Percentiles rank a stretch among this genome's conserved stretches.
These are phyloP conservation scores for Salicornia ramosissima DNA, from an alignment of 148 eudicot species.

Conservation along the genomic window DNA sequence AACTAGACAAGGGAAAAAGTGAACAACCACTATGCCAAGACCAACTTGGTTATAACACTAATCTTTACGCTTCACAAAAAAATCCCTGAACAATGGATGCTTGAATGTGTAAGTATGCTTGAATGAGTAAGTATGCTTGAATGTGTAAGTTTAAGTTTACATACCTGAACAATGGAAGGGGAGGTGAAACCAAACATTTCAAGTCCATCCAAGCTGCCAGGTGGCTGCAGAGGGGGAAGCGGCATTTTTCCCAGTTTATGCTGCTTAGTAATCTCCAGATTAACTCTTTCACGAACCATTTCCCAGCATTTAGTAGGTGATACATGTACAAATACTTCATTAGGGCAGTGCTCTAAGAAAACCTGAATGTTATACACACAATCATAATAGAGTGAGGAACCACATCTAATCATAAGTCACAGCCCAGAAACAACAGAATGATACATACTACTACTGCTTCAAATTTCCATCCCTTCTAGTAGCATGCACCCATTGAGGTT, in stretches of 20 bases:
- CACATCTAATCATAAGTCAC: not conserved
- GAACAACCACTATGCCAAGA: too few species aligned
- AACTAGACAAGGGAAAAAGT: too few species aligned
- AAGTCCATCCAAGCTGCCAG: conserved; percentile 86
- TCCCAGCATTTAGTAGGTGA: conserved; percentile 91
- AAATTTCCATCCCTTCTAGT: too few species aligned
- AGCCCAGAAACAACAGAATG: not conserved
- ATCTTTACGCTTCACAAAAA: too few species aligned
- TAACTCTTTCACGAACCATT: conserved; percentile 80
- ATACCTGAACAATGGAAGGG: conserved; percentile 81
- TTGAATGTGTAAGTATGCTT: too few species aligned
- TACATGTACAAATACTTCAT: conserved; percentile 62
- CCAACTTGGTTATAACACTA: too few species aligned
- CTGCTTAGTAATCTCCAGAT: conserved; percentile 79
- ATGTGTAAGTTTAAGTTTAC: not conserved
- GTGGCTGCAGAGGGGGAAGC: conserved; percentile 93
- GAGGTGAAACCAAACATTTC: conserved; percentile 97
- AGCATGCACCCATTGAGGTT: not conserved
- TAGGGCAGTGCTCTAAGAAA: conserved; percentile 56
- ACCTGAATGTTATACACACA: conserved; percentile 43
- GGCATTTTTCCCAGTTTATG: conserved; percentile 63
- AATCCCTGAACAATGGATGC: too few species aligned
- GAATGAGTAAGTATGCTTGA: too few species aligned
- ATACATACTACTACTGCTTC: not conserved
- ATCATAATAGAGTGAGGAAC: conserved; percentile 5